A percentile compares a stretch with the other conserved stretches of the same genome.
Evolutionary conservation across 2,329 filamentous ascomycete species (phyloP).

Genomic region (Penicillium sp.): DNA sequence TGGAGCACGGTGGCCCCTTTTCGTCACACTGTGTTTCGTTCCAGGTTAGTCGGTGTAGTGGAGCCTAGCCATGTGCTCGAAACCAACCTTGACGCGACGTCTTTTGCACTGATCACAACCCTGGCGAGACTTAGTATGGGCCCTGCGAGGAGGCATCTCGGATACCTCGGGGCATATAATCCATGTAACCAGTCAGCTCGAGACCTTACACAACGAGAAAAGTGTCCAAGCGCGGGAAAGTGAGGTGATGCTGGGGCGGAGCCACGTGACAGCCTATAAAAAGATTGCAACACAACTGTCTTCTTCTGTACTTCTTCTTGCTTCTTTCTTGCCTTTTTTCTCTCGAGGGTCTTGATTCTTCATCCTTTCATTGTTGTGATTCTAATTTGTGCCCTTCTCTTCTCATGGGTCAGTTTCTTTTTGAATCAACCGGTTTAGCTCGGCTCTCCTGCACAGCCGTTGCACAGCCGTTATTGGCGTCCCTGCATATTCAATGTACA

Average conservation of each 20-base stretch:
- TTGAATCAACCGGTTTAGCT: background rate
- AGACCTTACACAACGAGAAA: background rate
- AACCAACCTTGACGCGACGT: conserved; percentile 43
- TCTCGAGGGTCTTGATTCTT: background rate
- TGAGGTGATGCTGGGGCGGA: background rate
- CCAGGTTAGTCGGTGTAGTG: conserved; percentile 4
- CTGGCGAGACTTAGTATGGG: conserved; percentile 46
- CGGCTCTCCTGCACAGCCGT: background rate
- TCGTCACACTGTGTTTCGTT: conserved; percentile 41
- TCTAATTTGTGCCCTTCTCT: background rate
- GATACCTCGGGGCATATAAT: background rate
- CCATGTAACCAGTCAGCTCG: conserved; percentile 10
- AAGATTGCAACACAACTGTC: background rate
- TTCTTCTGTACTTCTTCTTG: background rate
- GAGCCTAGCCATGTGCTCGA: background rate
- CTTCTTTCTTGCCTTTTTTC: background rate
- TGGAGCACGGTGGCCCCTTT: conserved; percentile 40
- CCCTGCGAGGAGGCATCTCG: conserved; percentile 40
- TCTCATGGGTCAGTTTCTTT: background rate
- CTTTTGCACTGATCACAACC: conserved; percentile 46
- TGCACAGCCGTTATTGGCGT: background rate
- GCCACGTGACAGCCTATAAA: conserved; percentile 10
- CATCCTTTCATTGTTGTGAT: background rate
- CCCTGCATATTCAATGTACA: background rate
- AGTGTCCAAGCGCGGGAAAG: conserved; percentile 6